A percentile compares a stretch with the other conserved stretches of the same genome.
Evolutionary conservation across 1,284 basidiomycete genomes (phyloP).

Genomic region (Hemileia vastatrix): DNA sequence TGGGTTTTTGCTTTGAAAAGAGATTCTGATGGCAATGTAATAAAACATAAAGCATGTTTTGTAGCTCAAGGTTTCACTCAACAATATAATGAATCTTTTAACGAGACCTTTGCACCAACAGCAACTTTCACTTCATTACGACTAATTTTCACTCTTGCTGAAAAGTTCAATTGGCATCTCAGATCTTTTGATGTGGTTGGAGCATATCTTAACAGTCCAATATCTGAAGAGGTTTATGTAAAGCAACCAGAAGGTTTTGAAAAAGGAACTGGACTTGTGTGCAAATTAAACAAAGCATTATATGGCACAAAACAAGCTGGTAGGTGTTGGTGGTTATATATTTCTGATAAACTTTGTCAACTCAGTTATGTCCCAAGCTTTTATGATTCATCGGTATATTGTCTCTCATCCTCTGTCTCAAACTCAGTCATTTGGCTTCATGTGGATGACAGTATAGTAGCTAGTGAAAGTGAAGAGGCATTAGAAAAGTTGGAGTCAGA

Average conservation of each 20-base stretch:
- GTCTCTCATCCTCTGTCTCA: too few species aligned
- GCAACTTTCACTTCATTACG: neutral
- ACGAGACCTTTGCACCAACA: conserved; percentile 2
- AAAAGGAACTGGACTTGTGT: neutral
- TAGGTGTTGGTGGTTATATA: neutral
- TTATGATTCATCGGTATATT: neutral
- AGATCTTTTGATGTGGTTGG: neutral
- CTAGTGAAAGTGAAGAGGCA: too few species aligned
- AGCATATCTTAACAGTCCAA: neutral
- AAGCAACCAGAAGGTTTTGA: neutral
- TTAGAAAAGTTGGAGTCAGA: too few species aligned
- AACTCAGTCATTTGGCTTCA: neutral
- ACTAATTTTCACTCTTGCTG: neutral
- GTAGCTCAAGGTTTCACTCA: too few species aligned
- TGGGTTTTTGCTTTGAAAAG: too few species aligned
- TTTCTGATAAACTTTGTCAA: neutral
- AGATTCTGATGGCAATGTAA: too few species aligned
- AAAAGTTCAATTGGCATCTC: neutral
- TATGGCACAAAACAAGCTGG: neutral
- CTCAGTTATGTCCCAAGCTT: neutral
- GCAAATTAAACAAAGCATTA: neutral
- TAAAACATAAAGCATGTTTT: too few species aligned
- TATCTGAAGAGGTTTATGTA: neutral
- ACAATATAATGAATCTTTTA: too few species aligned
- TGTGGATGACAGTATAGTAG: neutral